Evolutionary conservation across 805 yeast genomes (phyloP), one percentile per base, ranked within the genome.

Genomic region (Nakazawaea holstii): DNA sequence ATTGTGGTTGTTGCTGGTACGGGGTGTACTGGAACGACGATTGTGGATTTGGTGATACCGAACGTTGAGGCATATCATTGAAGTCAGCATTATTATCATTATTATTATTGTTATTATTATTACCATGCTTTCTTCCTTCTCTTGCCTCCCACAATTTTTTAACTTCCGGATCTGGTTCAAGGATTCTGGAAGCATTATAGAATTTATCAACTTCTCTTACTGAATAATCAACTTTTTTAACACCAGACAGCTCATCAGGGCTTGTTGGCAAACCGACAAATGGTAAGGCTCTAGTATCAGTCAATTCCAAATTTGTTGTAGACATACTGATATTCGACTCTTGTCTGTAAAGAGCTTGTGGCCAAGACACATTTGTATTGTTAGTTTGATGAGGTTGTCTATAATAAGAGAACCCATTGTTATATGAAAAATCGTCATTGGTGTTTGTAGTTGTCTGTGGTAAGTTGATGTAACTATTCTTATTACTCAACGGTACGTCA

Each of bases 131-230:
- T 40, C 59, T 58, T 29, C 55, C 58, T 51, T 62, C 67, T 64
- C 82, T 66, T 3, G 72, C 66, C 29, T 72, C 77, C 83, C 83
- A 77, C 35, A 77, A 61, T 14, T 66, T 67, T 52, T 68, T 69
- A 41, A 77, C 72, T 52, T 76, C 82, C 0, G 77, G 76, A 55
- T 77, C 82, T 29, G 76, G 74, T 13, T 64, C 64, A 8, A 56
- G 43, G 17, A 64, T 64, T 47, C 73, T 64, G 52, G 62, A 69
- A 41, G 70, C 70, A 38, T 68, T 64, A 55, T 66, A 74, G 49
- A 78, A 77, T 30, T 69, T 53, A 57, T 82, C 87, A 1, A 79
- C 82, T 56, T 82, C 87, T 49, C 87, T 65, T 1, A 75, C 74
- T 0, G 82, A 74, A 59, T 80, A 80, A 57, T 82, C 82, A 9